Conservation (phyloP, 805 yeast species). For the Lipomyces mesembrius region DNA sequence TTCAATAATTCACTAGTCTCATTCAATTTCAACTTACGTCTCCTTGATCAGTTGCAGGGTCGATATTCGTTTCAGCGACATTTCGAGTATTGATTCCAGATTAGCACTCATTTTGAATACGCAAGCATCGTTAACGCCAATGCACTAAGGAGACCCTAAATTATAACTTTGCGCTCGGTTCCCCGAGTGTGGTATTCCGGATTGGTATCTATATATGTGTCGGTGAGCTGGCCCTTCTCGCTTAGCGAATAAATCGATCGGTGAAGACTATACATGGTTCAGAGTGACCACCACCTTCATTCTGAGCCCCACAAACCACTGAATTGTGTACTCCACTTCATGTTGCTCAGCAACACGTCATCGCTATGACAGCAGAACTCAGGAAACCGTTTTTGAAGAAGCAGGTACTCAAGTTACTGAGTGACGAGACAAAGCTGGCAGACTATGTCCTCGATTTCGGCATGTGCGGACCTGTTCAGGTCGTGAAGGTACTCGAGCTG, state of each 20-base stretch:
- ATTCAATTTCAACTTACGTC: background rate
- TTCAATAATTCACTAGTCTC: background rate
- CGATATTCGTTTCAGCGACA: background rate
- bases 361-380: slow-evolving; percentile 21
- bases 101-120: background rate
- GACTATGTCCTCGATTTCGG: slow-evolving; percentile 8
- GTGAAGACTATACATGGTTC: too few species aligned
- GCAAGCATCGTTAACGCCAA: background rate
- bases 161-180: too few species aligned
- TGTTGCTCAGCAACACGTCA: background rate
- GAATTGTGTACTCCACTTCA: too few species aligned
- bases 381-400: slow-evolving; percentile 21
- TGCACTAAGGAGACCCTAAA: too few species aligned
- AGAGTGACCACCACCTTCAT: too few species aligned
- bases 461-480: slow-evolving; percentile 4
- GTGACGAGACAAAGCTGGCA: background rate
- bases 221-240: too few species aligned
- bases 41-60: background rate
- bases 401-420: slow-evolving; percentile 6
- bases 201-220: too few species aligned
- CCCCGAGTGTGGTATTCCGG: too few species aligned
- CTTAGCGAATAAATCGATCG: too few species aligned
- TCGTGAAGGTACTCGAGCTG: slow-evolving; percentile 18
- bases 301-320: too few species aligned
- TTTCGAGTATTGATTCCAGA: background rate